These are phyloP conservation scores for Cornus kousa DNA, from an alignment of 148 eudicot genomes.

Conservation along the genomic window DNA sequence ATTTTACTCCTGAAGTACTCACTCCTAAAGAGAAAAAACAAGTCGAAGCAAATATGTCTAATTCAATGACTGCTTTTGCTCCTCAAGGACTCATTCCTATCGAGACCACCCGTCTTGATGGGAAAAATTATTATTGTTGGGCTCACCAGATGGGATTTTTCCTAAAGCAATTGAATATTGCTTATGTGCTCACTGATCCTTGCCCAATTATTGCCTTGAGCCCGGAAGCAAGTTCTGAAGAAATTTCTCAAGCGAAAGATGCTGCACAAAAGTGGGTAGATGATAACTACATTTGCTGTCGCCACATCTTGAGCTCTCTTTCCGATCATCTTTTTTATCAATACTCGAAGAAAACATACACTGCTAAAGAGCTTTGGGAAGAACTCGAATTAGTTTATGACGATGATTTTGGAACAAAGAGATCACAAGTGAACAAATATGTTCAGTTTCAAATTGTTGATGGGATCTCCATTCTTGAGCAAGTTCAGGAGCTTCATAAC, in stretches of 20 bases:
- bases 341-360: slow-evolving; percentile 40
- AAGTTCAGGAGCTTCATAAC: slow-evolving; percentile 60
- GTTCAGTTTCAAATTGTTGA: slow-evolving; percentile 73
- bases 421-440: slow-evolving; percentile 69
- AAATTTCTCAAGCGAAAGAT: slow-evolving; percentile 31
- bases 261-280: slow-evolving; percentile 55
- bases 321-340: slow-evolving; percentile 53
- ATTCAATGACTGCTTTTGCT: slow-evolving; percentile 9
- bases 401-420: slow-evolving; percentile 59
- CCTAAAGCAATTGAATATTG: slow-evolving; percentile 49
- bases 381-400: slow-evolving; percentile 50
- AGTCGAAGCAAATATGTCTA: slow-evolving; percentile 12
- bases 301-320: slow-evolving; percentile 62
- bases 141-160: slow-evolving; percentile 52
- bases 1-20: slow-evolving; percentile 11
- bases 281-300: slow-evolving; percentile 67
- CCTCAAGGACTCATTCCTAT: slow-evolving; percentile 43
- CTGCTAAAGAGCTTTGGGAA: slow-evolving; percentile 76
- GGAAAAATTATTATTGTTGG: slow-evolving; percentile 72
- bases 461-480: slow-evolving; percentile 53
- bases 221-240: slow-evolving; percentile 27
- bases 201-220: slow-evolving; percentile 39
- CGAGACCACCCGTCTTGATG: slow-evolving; percentile 53
- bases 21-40: slow-evolving; percentile 16
- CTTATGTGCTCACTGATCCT: slow-evolving; percentile 57